These are phyloP conservation scores for Wickerhamiella spandovensis DNA, from an alignment of 805 yeast genomes.

Conservation along the genomic window DNA sequence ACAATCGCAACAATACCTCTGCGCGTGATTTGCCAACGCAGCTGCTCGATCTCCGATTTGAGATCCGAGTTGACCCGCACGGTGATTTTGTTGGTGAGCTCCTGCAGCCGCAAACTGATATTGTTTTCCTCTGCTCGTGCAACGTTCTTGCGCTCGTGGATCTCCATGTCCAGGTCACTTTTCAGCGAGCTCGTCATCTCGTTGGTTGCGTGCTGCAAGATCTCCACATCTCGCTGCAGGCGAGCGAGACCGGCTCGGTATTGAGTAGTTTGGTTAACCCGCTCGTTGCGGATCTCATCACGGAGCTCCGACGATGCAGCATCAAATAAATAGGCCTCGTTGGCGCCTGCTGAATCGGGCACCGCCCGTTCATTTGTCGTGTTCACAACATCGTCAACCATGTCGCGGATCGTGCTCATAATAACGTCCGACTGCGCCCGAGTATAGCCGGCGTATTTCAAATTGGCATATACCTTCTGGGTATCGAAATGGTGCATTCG, in stretches of 20 bases:
- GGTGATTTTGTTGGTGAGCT: slow-evolving; percentile 69
- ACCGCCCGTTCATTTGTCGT: slow-evolving; percentile 25
- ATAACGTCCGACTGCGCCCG: slow-evolving; percentile 47
- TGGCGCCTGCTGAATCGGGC: slow-evolving; percentile 57
- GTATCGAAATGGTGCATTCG: slow-evolving; percentile 39
- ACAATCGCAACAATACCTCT: slow-evolving; percentile 72
- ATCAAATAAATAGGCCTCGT: slow-evolving; percentile 76
- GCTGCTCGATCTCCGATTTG: slow-evolving; percentile 72
- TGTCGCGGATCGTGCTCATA: slow-evolving; percentile 31
- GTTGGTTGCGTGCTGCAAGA: slow-evolving; percentile 63
- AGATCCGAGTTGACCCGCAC: slow-evolving; percentile 71
- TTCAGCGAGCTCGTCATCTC: slow-evolving; percentile 45
- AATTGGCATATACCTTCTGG: slow-evolving; percentile 41
- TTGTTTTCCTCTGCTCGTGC: slow-evolving; percentile 62
- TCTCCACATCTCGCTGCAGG: slow-evolving; percentile 57
- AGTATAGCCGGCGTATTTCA: slow-evolving; percentile 45
- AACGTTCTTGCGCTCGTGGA: slow-evolving; percentile 76
- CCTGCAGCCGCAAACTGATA: slow-evolving; percentile 60
- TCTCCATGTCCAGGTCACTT: slow-evolving; percentile 69
- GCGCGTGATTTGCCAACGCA: slow-evolving; percentile 88
- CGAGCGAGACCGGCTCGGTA: slow-evolving; percentile 52
- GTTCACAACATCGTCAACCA: slow-evolving; percentile 24
- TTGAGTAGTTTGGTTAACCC: slow-evolving; percentile 58
- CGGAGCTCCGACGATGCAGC: slow-evolving; percentile 82
- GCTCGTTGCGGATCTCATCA: slow-evolving; percentile 58